These are phyloP conservation scores for Huntiella abstrusa DNA, from an alignment of 2,329 filamentous ascomycete genomes.

Conservation along the genomic window DNA sequence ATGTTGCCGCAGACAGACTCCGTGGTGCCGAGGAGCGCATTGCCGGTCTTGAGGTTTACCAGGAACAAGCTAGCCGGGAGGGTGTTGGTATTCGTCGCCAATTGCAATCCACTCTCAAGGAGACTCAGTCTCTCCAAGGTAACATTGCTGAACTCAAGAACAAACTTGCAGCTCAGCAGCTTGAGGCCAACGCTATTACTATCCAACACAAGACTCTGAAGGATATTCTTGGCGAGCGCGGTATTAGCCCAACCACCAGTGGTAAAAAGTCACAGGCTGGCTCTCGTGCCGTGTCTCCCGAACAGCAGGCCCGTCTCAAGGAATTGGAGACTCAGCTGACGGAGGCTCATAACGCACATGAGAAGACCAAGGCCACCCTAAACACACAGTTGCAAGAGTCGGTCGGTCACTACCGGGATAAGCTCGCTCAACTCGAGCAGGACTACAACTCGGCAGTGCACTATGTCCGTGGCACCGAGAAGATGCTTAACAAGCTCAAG, in stretches of 20 bases:
- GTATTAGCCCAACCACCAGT: conserved; percentile 58
- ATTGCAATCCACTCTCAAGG: conserved; percentile 65
- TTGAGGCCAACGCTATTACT: conserved; percentile 82
- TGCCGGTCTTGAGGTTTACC: conserved; percentile 86
- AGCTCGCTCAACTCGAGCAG: conserved; percentile 81
- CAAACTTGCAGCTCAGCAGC: conserved; percentile 66
- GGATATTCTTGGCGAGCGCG: conserved; percentile 76
- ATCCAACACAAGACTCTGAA: conserved; percentile 89
- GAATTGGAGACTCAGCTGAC: conserved; percentile 83
- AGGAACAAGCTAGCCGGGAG: conserved; percentile 90
- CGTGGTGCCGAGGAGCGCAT: conserved; percentile 90
- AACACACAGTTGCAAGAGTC: conserved; percentile 69
- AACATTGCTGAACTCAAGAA: conserved; percentile 68
- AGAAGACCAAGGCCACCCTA: conserved; percentile 63
- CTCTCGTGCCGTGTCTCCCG: conserved; percentile 53
- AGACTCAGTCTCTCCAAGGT: conserved; percentile 63
- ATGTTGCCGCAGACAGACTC: conserved; percentile 71
- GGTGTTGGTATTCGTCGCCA: conserved; percentile 78
- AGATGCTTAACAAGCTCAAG: conserved; percentile 98
- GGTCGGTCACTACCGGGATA: conserved; percentile 80
- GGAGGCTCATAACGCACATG: conserved; percentile 56
- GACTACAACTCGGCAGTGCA: conserved; percentile 97
- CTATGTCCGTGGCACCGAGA: conserved; percentile 95
- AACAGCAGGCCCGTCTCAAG: conserved; percentile 54
- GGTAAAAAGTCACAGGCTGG: conserved; percentile 46